phyloP scores from a whole-genome alignment of 2,329 filamentous ascomycete species.

The Zymoseptoria brevis region DNA sequence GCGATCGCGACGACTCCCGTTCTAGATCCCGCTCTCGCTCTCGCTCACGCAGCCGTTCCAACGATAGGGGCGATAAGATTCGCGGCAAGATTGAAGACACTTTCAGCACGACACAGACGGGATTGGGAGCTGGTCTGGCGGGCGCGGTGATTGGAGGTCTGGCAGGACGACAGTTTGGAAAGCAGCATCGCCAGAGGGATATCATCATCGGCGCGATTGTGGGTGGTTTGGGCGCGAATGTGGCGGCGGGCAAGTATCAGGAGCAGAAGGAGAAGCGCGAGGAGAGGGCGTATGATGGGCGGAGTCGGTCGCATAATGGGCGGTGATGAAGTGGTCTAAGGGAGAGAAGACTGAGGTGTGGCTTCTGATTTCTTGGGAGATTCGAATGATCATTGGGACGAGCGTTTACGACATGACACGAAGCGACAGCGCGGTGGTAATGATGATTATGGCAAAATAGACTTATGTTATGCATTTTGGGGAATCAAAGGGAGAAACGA shows the following conservation, averaged over 20 bases:
- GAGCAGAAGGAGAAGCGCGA: constrained; percentile 20
- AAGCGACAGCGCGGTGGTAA: background rate
- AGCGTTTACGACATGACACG: background rate
- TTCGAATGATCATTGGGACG: background rate
- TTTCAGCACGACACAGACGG: constrained; percentile 27
- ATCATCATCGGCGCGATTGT: constrained; percentile 29
- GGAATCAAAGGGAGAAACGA: too few relatives aligned
- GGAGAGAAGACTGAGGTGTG: background rate
- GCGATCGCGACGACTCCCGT: constrained; percentile 16
- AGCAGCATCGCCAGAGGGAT: constrained; percentile 26
- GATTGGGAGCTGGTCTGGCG: constrained; percentile 27
- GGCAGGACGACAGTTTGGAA: constrained; percentile 27
- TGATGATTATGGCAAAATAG: background rate
- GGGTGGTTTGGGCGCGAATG: constrained; percentile 29
- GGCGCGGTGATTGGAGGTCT: constrained; percentile 30
- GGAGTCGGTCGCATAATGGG: constrained; percentile 4
- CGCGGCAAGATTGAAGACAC: constrained; percentile 25
- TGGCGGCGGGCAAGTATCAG: constrained; percentile 27
- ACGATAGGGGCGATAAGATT: constrained; percentile 18
- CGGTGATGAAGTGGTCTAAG: background rate
- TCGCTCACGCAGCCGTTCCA: constrained; percentile 20
- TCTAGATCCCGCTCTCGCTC: constrained; percentile 16
- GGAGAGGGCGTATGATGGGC: constrained; percentile 12
- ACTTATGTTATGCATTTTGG: background rate
- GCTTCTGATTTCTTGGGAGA: background rate